Base-by-base conservation (phyloP, 2,329 filamentous ascomycete species). In the Colletotrichum eremochloae region DNA sequence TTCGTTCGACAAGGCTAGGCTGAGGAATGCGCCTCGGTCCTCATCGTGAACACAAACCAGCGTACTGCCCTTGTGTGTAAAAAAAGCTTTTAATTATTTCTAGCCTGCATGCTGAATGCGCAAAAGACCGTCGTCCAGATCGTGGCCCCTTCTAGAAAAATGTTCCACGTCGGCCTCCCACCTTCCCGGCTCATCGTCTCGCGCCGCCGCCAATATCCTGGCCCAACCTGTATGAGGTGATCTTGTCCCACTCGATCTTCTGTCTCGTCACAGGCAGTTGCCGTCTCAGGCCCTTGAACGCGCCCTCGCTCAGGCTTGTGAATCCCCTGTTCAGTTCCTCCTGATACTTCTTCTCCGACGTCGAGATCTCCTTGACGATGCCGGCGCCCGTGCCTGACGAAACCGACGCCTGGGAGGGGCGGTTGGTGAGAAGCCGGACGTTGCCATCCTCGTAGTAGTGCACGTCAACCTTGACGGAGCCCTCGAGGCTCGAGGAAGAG, bases 391-490 rank as follows among this genome's bases (percentile, higher is more conserved):
- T 89, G 50, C 86, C 87, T 1, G 88, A 91, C 1, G 90, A 82
- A n/a, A 93, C 81, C 11, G 88, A 89, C 3, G 89, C 81, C 0
- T 86, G 86, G 15, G 96, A 81, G 14, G 92, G 86, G 84, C 98
- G 98, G 79, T 90, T 92, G n/a, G 96, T 98, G 75, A 96, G 88
- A 72, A 99, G 89, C 2, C 96, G 93, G 70, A 99, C 96, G 80
- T 99, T 99, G 74, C 96, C 96, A 80, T 99, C 97, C 84, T 99
- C 96, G 85, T 99, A 99, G 88, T 99, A 99, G 87, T 99, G 96
- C 63, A 99, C 96, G 77, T 98, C 95, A 66, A 98, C 94, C 82
- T 96, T 94, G 82, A 98, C 91, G 71, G 88, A 91, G 77, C 96
- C 96, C 48, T 91, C 90, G 55, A 98, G 85, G 60, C 86, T 86